Conservation (phyloP, 1,284 basidiomycete genomes). For the Trichosporon faecale region DNA sequence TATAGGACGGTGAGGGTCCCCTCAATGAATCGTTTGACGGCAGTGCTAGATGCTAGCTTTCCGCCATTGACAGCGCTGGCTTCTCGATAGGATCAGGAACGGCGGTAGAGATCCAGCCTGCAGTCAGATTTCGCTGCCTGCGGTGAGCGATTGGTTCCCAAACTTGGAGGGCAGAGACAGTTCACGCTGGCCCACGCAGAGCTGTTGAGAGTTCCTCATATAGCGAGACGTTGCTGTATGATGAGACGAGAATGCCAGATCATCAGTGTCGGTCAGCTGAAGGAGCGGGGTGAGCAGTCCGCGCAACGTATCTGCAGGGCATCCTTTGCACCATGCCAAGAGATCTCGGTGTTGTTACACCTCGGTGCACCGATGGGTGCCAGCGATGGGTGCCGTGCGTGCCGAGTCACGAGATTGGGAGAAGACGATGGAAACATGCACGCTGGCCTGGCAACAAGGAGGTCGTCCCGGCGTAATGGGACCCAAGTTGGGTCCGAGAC, state of each 20-base stretch:
- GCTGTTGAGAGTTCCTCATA: not conserved
- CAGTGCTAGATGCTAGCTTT: no score
- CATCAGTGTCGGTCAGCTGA: not conserved
- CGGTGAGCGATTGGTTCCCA: not conserved
- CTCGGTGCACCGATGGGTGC: not conserved
- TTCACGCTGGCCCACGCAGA: no score
- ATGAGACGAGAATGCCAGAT: not conserved
- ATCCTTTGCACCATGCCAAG: not conserved
- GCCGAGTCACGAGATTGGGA: no score
- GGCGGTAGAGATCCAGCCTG: no score
- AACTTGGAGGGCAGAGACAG: no score
- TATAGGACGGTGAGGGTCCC: no score
- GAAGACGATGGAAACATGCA: not conserved
- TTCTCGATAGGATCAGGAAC: no score
- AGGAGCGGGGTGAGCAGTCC: not conserved
- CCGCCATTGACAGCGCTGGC: no score
- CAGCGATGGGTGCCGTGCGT: not conserved
- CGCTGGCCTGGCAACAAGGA: not conserved
- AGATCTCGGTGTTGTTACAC: not conserved
- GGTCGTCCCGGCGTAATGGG: not conserved
- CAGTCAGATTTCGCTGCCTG: no score
- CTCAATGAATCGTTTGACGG: no score
- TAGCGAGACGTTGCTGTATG: not conserved
- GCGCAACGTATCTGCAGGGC: no score
- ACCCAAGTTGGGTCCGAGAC: not conserved